phyloP scores from a whole-genome alignment of 768 basidiomycete genomes.

The Naganishia kalamii region DNA sequence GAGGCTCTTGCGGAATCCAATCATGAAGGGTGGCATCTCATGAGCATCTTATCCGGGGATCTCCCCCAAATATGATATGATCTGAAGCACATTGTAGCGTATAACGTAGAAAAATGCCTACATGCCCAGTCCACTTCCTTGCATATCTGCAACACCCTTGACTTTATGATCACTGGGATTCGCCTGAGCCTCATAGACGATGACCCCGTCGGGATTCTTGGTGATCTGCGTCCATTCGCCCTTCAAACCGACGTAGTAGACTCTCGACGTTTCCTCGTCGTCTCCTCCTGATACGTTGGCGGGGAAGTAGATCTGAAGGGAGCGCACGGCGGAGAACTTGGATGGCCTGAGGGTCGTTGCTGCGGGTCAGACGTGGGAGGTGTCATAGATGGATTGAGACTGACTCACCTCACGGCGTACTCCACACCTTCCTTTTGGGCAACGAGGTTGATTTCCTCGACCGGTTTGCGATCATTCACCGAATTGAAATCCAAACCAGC shows the following conservation, averaged over 20 bases:
- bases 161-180: slow-evolving; percentile 74
- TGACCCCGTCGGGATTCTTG: slow-evolving; percentile 63
- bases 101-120: neutral
- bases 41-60: no score
- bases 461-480: slow-evolving; percentile 56
- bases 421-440: slow-evolving; percentile 72
- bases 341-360: slow-evolving; percentile 55
- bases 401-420: slow-evolving; percentile 68
- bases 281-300: slow-evolving; percentile 60
- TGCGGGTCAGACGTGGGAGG: neutral
- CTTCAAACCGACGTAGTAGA: slow-evolving; percentile 80
- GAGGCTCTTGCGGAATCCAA: no score
- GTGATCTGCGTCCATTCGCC: slow-evolving; percentile 65
- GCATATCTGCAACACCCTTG: slow-evolving; percentile 21
- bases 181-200: slow-evolving; percentile 81
- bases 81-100: no score
- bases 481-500: slow-evolving; percentile 78
- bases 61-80: no score
- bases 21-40: no score
- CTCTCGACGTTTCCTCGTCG: slow-evolving; percentile 60
- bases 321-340: slow-evolving; percentile 76
- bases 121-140: slow-evolving; percentile 11
- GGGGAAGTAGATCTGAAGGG: slow-evolving; percentile 76
- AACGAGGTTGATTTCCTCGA: slow-evolving; percentile 67
- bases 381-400: neutral